Evolutionary conservation across 768 basidiomycete species (phyloP).

Genomic region (Mrakia frigida): DNA sequence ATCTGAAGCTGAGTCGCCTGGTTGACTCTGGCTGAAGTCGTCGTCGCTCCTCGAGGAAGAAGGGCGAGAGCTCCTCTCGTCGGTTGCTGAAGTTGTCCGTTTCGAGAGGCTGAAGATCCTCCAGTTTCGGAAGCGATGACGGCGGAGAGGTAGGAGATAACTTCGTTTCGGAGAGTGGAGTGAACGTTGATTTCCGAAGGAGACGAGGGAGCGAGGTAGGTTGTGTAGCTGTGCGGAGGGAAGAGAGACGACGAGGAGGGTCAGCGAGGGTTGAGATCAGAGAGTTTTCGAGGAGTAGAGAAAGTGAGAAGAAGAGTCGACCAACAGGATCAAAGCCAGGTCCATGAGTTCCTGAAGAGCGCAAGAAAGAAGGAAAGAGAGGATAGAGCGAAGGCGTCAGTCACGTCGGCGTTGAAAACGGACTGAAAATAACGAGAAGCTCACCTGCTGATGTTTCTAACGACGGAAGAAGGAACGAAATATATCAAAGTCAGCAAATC

Average conservation of each 20-base stretch:
- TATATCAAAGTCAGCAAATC: too few relatives aligned
- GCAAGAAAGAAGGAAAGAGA: neutral
- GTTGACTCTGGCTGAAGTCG: slow-evolving; percentile 62
- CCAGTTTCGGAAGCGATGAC: slow-evolving; percentile 55
- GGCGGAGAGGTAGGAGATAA: slow-evolving; percentile 85
- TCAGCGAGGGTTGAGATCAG: neutral
- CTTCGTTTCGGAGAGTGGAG: slow-evolving; percentile 86
- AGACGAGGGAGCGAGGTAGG: slow-evolving; percentile 89
- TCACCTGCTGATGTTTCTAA: slow-evolving; percentile 82
- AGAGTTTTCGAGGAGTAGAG: too few relatives aligned
- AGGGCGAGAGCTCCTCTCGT: neutral
- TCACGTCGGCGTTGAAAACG: neutral
- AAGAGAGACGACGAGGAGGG: neutral
- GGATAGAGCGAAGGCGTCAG: neutral
- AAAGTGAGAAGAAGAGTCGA: neutral
- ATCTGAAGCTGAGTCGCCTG: slow-evolving; percentile 93
- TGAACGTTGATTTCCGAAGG: slow-evolving; percentile 97
- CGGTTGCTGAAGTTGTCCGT: slow-evolving; percentile 65
- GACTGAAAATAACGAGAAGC: too few relatives aligned
- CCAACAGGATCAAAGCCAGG: slow-evolving; percentile 68
- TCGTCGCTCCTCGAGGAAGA: neutral
- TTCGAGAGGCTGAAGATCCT: slow-evolving; percentile 52
- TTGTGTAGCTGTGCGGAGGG: slow-evolving; percentile 60
- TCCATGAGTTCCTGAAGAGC: slow-evolving; percentile 63
- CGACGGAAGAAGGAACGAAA: too few relatives aligned